These are phyloP conservation scores for Loxodes magnus DNA, from an alignment of 73 alveolate genomes.

Conservation along the genomic window DNA sequence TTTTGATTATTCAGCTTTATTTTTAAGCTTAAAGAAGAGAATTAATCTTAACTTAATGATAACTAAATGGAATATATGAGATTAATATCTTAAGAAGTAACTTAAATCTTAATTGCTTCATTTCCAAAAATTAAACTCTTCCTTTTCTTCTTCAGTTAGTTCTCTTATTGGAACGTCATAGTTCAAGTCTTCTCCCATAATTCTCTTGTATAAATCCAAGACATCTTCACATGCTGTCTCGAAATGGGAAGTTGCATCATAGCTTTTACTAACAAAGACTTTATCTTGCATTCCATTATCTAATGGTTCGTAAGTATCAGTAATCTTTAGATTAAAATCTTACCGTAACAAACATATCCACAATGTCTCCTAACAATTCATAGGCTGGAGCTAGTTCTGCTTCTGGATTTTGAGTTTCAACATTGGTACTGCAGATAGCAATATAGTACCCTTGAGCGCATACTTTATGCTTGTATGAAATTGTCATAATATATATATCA, in stretches of 20 bases:
- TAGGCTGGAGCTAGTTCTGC: constrained; percentile 54
- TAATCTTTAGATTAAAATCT: no score
- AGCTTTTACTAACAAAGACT: constrained; percentile 49
- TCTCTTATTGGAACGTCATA: no score
- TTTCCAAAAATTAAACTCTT: constrained; percentile 8
- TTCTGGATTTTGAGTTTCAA: constrained; percentile 62
- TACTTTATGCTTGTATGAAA: constrained; percentile 31
- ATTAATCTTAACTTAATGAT: no score
- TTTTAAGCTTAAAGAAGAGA: no score
- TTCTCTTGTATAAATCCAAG: constrained; percentile 29
- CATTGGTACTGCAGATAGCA: constrained; percentile 70
- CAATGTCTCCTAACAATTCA: constrained; percentile 41
- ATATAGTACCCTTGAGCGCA: constrained; percentile 71
- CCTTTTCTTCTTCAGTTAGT: no score
- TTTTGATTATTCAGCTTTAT: no score
- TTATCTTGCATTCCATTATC: constrained; percentile 49
- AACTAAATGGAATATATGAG: no score
- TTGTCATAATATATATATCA: constrained; percentile 39
- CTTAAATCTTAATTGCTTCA: constrained; percentile 30
- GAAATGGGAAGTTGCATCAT: constrained; percentile 79
- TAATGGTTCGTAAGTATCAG: constrained; percentile 50
- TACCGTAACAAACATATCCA: constrained; percentile 23
- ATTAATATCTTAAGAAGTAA: no score
- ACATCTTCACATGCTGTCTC: constrained; percentile 64
- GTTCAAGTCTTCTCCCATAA: constrained; percentile 44